Percentiles rank a stretch among this genome's conserved stretches.
phyloP scores from a whole-genome alignment of 2,329 filamentous ascomycete species.

The Raffaelea albimanens region DNA sequence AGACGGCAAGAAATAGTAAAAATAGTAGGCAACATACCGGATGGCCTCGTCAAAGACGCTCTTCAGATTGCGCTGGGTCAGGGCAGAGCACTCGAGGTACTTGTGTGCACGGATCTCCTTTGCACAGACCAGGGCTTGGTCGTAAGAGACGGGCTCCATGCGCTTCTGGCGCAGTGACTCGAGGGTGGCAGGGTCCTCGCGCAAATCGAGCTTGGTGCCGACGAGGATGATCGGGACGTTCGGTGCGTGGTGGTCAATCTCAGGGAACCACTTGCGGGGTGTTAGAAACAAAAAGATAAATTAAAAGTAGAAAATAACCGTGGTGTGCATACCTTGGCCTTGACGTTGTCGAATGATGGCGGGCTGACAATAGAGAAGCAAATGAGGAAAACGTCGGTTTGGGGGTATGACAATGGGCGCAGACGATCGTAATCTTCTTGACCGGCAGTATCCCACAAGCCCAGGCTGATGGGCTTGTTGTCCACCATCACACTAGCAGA shows the following conservation, averaged over 20 bases:
- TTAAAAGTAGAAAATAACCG: neutral
- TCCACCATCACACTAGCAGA: constrained; percentile 98
- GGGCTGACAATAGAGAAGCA: constrained; percentile 98
- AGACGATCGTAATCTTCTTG: constrained; percentile 98
- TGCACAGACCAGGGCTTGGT: constrained; percentile 78
- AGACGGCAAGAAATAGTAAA: constrained; percentile 7
- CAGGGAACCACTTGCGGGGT: constrained; percentile 75
- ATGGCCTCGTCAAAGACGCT: constrained; percentile 98
- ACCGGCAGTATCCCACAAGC: constrained; percentile 96
- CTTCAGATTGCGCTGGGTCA: constrained; percentile 95
- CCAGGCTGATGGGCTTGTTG: constrained; percentile 92
- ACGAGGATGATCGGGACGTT: constrained; percentile 94
- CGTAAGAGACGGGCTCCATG: constrained; percentile 95
- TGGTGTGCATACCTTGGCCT: constrained; percentile 67
- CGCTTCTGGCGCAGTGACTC: constrained; percentile 81
- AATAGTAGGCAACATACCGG: constrained; percentile 52
- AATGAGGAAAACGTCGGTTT: constrained; percentile 97
- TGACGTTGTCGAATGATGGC: constrained; percentile 97
- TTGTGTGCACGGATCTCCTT: constrained; percentile 95
- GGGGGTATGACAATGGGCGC: constrained; percentile 90
- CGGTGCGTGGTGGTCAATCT: constrained; percentile 94
- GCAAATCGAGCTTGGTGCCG: constrained; percentile 90
- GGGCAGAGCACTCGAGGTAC: constrained; percentile 93
- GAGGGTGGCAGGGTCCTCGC: constrained; percentile 76
- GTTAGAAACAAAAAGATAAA: no score